Evolutionary conservation across 371 early-diverging fungal genomes (phyloP).

Genomic region (Massospora cicadina): DNA sequence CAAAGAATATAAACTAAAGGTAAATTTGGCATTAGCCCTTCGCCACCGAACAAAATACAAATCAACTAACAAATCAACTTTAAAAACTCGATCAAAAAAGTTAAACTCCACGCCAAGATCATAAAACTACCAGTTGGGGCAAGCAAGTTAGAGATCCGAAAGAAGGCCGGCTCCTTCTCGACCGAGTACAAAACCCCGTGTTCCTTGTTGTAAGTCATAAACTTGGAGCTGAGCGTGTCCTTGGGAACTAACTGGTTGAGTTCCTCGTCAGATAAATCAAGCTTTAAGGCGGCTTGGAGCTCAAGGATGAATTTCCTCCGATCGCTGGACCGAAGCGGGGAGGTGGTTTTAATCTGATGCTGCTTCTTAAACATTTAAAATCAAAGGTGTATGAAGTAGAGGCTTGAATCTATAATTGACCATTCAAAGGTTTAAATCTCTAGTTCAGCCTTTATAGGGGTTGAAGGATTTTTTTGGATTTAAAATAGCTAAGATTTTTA

Average conservation of each 20-base stretch:
- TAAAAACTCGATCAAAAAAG: too few relatives aligned
- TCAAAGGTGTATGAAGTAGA: too few relatives aligned
- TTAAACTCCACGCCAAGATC: too few relatives aligned
- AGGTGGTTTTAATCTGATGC: neutral
- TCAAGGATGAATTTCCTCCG: neutral
- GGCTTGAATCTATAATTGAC: too few relatives aligned
- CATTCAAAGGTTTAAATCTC: too few relatives aligned
- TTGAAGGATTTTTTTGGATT: too few relatives aligned
- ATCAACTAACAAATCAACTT: too few relatives aligned
- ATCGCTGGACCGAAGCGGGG: neutral
- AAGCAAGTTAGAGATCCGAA: neutral
- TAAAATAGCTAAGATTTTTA: too few relatives aligned
- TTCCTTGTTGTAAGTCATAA: neutral
- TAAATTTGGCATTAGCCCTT: too few relatives aligned
- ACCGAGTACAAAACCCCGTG: neutral
- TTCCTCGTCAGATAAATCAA: neutral
- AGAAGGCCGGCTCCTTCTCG: neutral
- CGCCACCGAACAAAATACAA: too few relatives aligned
- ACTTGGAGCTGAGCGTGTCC: neutral
- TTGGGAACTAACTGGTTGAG: neutral
- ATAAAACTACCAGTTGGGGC: neutral
- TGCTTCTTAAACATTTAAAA: constrained; percentile 5
- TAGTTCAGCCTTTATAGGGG: too few relatives aligned
- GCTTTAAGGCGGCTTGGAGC: neutral
- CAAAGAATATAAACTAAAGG: constrained; percentile 11